Percentiles rank a stretch among this genome's conserved stretches.
Evolutionary conservation across 495 filamentous ascomycete species (phyloP).

Genomic region (Aspergillus sclerotiicarbonarius): DNA sequence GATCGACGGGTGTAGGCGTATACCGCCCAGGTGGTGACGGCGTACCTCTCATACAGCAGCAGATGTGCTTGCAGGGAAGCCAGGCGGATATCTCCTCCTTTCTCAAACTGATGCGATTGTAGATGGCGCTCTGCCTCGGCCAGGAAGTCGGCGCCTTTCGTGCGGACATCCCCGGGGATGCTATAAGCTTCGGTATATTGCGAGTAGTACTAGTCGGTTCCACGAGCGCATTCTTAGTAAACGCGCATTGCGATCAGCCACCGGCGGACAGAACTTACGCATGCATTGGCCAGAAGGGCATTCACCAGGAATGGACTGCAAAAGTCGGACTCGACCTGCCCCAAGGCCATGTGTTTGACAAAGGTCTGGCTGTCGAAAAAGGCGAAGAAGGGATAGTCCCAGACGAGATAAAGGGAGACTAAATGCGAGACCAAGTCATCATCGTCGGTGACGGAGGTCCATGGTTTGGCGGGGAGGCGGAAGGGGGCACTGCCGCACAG

Average conservation of each 20-base stretch:
- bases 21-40: neutral
- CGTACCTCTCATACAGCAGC: constrained; percentile 32
- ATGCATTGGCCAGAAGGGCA: constrained; percentile 40
- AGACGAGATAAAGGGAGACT: constrained; percentile 47
- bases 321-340: constrained; percentile 28
- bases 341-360: constrained; percentile 32
- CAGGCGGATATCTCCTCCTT: constrained; percentile 21
- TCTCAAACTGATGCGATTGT: constrained; percentile 19
- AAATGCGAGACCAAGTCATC: constrained; percentile 47
- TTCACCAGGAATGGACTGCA: constrained; percentile 49
- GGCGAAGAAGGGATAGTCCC: constrained; percentile 42
- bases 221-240: neutral
- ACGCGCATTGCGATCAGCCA: neutral
- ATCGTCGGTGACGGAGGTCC: constrained; percentile 47
- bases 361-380: constrained; percentile 38
- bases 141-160: constrained; percentile 29
- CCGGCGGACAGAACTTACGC: constrained; percentile 16
- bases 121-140: constrained; percentile 30
- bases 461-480: constrained; percentile 28
- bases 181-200: constrained; percentile 30
- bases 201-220: constrained; percentile 35
- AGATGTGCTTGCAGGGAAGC: constrained; percentile 30
- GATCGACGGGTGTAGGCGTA: neutral
- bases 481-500: constrained; percentile 10
- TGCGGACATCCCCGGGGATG: constrained; percentile 28